Base-by-base conservation (phyloP, 73 alveolate genomes). In the Blepharisma japonicum region DNA sequence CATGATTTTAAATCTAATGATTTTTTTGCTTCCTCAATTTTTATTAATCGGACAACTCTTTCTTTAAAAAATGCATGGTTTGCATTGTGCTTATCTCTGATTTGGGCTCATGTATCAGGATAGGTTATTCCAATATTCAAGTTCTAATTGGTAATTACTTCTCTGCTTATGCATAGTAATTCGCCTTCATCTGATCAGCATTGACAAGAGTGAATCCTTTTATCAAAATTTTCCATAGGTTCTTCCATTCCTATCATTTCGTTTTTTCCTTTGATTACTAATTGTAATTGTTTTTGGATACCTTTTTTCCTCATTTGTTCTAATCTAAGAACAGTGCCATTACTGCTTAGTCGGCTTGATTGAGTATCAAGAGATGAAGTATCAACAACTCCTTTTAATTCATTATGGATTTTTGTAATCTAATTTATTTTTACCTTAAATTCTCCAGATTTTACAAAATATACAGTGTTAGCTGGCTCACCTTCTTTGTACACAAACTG, bases 191-290 rank as follows among this genome's bases (percentile, higher is more conserved):
- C 23, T 1, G 67, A 53, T 14, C 23, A 53, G 23, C 67, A 53
- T 14, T 11, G 23, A 4, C 67, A 53, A 14, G n/a, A 14, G n/a
- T 20, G n/a, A 14, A 53, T 11, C 4, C 67, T 53, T 53, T 53
- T 53, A 53, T 53, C 67, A 14, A 14, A 14, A 14, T 53, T 11
- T 53, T 53, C 67, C n/a, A 53, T 53, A 53, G 23, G 6, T 4
- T 53, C 67, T 53, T 53, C 67, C n/a, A 14, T 14, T 11, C 67
- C 67, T 11, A 53, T 14, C n/a, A 53, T 53, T 53, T 53, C 67
- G 4, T 53, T 53, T 53, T 53, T 53, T 53, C 67, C 67, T 53
- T 53, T 53, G 67, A 53, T 53, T 53, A 53, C 67, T 20, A 14
- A 11, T 20, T 20, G 67, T 20, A 14, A 20, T 14, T 53, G n/a